phyloP scores from a whole-genome alignment of 1,284 basidiomycete genomes.

The Sporisorium reilianum region DNA sequence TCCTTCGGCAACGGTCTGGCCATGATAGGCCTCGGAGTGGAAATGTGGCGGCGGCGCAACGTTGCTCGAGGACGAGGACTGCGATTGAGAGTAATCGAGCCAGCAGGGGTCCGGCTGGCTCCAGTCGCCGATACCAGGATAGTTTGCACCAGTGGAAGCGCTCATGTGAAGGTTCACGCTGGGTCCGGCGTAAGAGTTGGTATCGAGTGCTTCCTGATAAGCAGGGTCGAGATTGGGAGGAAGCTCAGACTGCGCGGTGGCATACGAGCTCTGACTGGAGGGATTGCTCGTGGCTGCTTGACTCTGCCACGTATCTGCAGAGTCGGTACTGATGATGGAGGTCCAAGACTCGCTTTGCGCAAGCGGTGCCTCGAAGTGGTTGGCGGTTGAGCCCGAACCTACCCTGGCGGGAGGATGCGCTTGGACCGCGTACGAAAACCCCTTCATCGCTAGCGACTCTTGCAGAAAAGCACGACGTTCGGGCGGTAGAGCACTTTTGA shows the following conservation, averaged over 20 bases:
- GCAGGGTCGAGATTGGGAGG: constrained; percentile 8
- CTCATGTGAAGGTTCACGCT: constrained; percentile 12
- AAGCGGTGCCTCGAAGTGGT: not conserved
- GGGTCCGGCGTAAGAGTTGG: not conserved
- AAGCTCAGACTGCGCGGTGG: not conserved
- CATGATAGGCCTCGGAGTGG: not conserved
- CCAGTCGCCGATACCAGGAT: constrained; percentile 22
- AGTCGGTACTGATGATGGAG: not conserved
- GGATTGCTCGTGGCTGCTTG: not conserved
- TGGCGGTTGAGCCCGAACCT: not conserved
- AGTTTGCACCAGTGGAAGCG: not conserved
- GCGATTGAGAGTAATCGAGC: constrained; percentile 1
- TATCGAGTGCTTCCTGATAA: constrained; percentile 1
- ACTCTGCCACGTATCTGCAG: not conserved
- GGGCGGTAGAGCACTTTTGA: constrained; percentile 36
- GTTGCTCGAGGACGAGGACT: not conserved
- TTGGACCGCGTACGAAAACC: not conserved
- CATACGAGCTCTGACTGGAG: not conserved
- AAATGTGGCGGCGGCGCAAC: not conserved
- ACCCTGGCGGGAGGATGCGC: too few relatives aligned
- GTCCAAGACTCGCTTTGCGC: not conserved
- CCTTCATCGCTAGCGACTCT: constrained; percentile 21
- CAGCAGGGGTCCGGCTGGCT: constrained; percentile 18
- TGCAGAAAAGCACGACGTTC: constrained; percentile 34
- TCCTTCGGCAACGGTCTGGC: not conserved